Evolutionary conservation across 768 basidiomycete genomes (phyloP).

Genomic region (Boletus vermiculosoides): DNA sequence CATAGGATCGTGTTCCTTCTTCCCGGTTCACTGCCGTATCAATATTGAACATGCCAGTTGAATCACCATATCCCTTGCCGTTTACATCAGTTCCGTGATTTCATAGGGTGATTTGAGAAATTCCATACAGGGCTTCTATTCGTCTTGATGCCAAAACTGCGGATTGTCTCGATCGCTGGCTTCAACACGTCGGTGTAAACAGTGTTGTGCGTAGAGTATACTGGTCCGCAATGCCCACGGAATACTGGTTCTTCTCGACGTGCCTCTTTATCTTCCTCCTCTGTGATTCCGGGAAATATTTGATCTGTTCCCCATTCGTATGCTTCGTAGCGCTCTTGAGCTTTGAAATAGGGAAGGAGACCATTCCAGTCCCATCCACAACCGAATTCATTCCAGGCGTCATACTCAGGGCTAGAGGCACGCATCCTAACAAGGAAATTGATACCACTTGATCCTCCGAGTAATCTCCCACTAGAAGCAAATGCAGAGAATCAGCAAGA

Average conservation of each 20-base stretch:
- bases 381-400: conserved; percentile 19
- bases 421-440: conserved; percentile 21
- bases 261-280: conserved; percentile 11
- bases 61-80: conserved; percentile 10
- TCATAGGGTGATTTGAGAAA: background rate
- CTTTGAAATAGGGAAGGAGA: conserved; percentile 18
- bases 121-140: conserved; percentile 12
- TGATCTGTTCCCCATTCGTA: conserved; percentile 12
- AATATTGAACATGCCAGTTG: conserved; percentile 20
- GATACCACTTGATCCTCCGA: conserved; percentile 22
- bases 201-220: conserved; percentile 15
- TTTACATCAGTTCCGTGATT: background rate
- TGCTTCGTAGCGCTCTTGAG: conserved; percentile 7
- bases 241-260: conserved; percentile 8
- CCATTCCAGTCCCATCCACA: conserved; percentile 16
- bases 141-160: conserved; percentile 13
- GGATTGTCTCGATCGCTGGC: conserved; percentile 11
- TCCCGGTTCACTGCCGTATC: conserved; percentile 17
- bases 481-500: background rate
- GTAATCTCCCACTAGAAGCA: conserved; percentile 13
- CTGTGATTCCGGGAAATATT: conserved; percentile 13
- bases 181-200: conserved; percentile 15
- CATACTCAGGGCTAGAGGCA: conserved; percentile 19
- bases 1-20: conserved; percentile 17
- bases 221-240: conserved; percentile 11